phyloP scores from a whole-genome alignment of 164 flowering plant genomes.

The Tinospora cordifolia region DNA sequence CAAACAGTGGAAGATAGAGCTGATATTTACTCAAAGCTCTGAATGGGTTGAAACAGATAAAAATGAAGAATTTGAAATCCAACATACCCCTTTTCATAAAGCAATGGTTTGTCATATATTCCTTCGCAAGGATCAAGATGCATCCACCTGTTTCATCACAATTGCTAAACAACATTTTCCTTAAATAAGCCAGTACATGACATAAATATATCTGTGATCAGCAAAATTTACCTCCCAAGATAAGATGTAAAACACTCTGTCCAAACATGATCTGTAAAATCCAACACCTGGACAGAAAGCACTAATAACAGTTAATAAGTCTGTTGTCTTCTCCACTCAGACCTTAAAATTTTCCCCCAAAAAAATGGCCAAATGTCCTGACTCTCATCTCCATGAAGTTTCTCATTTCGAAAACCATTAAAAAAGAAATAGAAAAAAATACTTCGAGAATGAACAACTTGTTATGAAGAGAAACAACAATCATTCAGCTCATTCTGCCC shows the following conservation, averaged over 20 bases:
- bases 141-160: conserved; percentile 65
- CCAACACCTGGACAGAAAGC: conserved; percentile 50
- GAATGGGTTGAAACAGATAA: neutral
- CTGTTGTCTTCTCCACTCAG: neutral
- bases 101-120: conserved; percentile 72
- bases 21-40: neutral
- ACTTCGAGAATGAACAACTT: neutral
- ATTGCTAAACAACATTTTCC: conserved; percentile 7
- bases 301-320: conserved; percentile 6
- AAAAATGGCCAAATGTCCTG: neutral
- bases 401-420: conserved; percentile 3
- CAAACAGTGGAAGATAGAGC: neutral
- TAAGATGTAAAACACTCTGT: conserved; percentile 77
- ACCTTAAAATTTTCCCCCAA: neutral
- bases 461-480: too few relatives aligned
- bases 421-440: neutral
- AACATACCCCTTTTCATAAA: conserved; percentile 86
- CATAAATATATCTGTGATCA: conserved; percentile 3
- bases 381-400: neutral
- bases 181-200: neutral
- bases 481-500: too few relatives aligned
- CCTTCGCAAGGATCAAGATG: conserved; percentile 99
- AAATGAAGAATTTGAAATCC: neutral
- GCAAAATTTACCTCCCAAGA: conserved; percentile 59
- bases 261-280: conserved; percentile 96